Evolutionary conservation across 371 early-diverging fungal genomes (phyloP).

Genomic region (Rhizopus sp.): DNA sequence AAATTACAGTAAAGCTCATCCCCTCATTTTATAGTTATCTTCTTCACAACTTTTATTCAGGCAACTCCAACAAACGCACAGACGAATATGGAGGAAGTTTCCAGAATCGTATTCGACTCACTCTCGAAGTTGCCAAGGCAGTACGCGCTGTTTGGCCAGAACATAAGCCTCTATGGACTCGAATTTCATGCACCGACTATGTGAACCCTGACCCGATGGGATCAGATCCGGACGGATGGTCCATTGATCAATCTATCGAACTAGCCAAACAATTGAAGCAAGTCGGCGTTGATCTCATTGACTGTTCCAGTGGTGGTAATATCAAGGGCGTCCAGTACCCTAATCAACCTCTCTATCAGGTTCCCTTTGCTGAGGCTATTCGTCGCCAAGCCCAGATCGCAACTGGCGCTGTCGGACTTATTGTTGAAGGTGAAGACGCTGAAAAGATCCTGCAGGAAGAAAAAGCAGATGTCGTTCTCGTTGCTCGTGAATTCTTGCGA

Average conservation of each 20-base stretch:
- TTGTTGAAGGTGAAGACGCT: conserved; percentile 67
- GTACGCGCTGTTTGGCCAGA: conserved; percentile 76
- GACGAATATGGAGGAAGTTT: conserved; percentile 82
- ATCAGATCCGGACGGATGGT: conserved; percentile 52
- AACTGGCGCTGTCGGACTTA: conserved; percentile 76
- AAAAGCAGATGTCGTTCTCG: conserved; percentile 72
- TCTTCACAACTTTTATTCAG: conserved; percentile 77
- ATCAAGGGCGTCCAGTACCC: conserved; percentile 52
- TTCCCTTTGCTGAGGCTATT: conserved; percentile 42
- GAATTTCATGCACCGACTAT: conserved; percentile 76
- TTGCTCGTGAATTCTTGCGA: conserved; percentile 77
- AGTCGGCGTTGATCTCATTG: conserved; percentile 75
- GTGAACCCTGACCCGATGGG: conserved; percentile 38
- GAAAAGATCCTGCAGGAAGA: conserved; percentile 64
- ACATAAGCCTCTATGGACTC: conserved; percentile 78
- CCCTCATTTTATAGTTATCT: conserved; percentile 80
- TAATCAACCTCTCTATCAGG: conserved; percentile 68
- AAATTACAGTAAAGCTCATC: conserved; percentile 68
- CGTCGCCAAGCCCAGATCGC: conserved; percentile 68
- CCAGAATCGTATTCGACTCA: conserved; percentile 74
- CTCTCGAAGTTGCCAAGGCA: conserved; percentile 60
- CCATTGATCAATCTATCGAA: conserved; percentile 63
- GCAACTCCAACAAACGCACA: conserved; percentile 78
- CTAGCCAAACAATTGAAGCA: conserved; percentile 54
- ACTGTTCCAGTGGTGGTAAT: conserved; percentile 77